Evolutionary conservation across 2,329 filamentous ascomycete species (phyloP).

Genomic region (Coniochaeta sp.): DNA sequence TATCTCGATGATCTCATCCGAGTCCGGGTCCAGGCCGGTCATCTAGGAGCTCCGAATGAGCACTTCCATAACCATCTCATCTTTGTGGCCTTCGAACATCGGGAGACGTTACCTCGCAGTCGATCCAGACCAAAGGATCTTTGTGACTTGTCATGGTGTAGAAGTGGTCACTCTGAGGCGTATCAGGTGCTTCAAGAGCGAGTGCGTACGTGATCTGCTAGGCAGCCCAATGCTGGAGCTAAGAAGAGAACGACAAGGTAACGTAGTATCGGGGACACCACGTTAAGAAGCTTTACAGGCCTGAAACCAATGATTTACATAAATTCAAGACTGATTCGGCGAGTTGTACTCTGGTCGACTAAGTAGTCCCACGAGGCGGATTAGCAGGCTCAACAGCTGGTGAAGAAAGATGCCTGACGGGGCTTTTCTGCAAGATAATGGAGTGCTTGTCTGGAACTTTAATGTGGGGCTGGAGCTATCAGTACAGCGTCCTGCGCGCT

Average conservation of each 20-base stretch:
- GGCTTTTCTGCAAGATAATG: neutral
- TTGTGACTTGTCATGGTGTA: slow-evolving; percentile 16
- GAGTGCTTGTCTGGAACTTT: neutral
- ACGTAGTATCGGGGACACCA: neutral
- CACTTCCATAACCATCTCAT: neutral
- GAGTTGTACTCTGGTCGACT: neutral
- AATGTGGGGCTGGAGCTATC: neutral
- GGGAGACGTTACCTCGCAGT: slow-evolving; percentile 44
- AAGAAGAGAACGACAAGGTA: neutral
- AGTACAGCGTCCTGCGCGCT: neutral
- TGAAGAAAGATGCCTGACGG: neutral
- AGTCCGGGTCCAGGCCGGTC: slow-evolving; percentile 75
- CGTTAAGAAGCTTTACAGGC: neutral
- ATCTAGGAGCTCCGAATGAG: slow-evolving; percentile 54
- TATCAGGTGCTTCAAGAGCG: neutral
- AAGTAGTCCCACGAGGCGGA: too few relatives aligned
- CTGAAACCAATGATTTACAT: neutral
- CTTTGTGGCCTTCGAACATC: neutral
- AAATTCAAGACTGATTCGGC: neutral
- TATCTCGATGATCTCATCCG: slow-evolving; percentile 83
- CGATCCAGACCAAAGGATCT: slow-evolving; percentile 78
- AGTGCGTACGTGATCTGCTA: too few relatives aligned
- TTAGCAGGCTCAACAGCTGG: neutral
- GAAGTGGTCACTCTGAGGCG: neutral
- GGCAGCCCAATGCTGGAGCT: neutral